phyloP scores from a whole-genome alignment of 371 early-diverging fungal genomes.

The Chytridium lagenaria region DNA sequence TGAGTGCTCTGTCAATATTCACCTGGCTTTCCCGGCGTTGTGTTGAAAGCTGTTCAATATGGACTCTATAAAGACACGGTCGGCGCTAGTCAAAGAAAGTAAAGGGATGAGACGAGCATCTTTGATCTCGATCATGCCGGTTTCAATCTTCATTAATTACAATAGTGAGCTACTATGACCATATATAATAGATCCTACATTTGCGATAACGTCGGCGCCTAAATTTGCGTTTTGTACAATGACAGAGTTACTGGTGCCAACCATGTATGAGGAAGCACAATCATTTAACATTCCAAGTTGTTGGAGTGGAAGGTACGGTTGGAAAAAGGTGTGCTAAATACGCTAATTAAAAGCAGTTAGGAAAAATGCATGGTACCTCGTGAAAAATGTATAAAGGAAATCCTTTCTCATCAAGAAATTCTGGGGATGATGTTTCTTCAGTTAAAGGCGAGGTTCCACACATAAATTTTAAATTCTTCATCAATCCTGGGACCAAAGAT shows the following conservation, averaged over 20 bases:
- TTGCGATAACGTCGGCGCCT: slow-evolving; percentile 73
- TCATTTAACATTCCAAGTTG: slow-evolving; percentile 76
- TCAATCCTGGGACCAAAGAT: slow-evolving; percentile 66
- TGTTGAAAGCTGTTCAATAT: not conserved
- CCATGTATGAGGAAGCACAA: slow-evolving; percentile 66
- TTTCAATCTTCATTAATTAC: slow-evolving; percentile 65
- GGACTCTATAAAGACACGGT: slow-evolving; percentile 35
- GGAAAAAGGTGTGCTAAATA: slow-evolving; percentile 70
- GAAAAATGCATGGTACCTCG: slow-evolving; percentile 48
- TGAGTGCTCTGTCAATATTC: no score
- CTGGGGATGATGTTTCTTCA: slow-evolving; percentile 46
- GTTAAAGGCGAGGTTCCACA: not conserved
- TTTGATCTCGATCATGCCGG: slow-evolving; percentile 74
- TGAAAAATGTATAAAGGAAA: slow-evolving; percentile 77
- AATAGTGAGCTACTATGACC: no score
- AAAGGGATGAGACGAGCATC: slow-evolving; percentile 59
- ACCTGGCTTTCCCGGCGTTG: not conserved
- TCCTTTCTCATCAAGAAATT: slow-evolving; percentile 65
- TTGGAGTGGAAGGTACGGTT: slow-evolving; percentile 83
- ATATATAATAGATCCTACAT: slow-evolving; percentile 57
- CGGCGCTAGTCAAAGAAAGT: slow-evolving; percentile 46
- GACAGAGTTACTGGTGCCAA: slow-evolving; percentile 81
- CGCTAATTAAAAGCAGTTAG: not conserved
- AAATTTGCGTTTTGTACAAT: slow-evolving; percentile 74
- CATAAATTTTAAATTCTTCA: slow-evolving; percentile 16